A percentile compares a stretch with the other conserved stretches of the same genome.
Evolutionary conservation across 1,139 yeast genomes (phyloP).

Genomic region (Kodamaea sp.): DNA sequence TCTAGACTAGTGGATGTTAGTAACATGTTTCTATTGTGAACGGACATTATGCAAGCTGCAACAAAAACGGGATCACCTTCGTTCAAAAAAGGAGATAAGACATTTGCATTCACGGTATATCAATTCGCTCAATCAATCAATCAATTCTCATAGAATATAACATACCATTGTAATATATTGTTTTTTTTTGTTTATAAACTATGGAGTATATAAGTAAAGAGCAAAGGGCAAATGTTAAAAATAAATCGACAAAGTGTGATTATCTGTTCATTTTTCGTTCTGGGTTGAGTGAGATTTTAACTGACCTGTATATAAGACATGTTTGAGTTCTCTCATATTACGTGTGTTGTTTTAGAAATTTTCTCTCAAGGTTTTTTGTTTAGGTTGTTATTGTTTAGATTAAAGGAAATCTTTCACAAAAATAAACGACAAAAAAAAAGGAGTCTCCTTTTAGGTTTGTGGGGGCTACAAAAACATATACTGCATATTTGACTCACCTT

Average conservation of each 20-base stretch:
- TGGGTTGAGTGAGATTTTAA: too few species aligned
- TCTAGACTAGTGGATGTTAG: conserved; percentile 47
- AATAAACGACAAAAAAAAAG: too few species aligned
- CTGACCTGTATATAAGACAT: too few species aligned
- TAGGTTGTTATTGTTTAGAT: too few species aligned
- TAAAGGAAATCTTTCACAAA: too few species aligned
- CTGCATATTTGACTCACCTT: too few species aligned
- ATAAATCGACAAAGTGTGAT: conserved; percentile 2
- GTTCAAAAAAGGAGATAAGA: neutral
- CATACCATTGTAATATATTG: conserved; percentile 18
- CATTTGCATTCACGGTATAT: neutral
- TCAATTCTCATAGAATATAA: conserved; percentile 1
- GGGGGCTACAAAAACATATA: too few species aligned
- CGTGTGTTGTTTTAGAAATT: too few species aligned
- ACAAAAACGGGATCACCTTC: neutral
- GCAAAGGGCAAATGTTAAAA: neutral
- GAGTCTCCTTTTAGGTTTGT: too few species aligned
- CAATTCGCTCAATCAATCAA: conserved; percentile 1
- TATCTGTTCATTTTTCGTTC: conserved; percentile 5
- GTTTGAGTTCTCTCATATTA: too few species aligned
- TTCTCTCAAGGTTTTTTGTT: too few species aligned
- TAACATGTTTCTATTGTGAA: conserved; percentile 1
- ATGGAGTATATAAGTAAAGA: too few species aligned
- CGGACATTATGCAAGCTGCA: neutral
- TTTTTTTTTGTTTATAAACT: conserved; percentile 5